Evolutionary conservation across 106 monocot genomes (phyloP), one percentile per base, ranked within the genome.

Genomic region (Allium sativum): DNA sequence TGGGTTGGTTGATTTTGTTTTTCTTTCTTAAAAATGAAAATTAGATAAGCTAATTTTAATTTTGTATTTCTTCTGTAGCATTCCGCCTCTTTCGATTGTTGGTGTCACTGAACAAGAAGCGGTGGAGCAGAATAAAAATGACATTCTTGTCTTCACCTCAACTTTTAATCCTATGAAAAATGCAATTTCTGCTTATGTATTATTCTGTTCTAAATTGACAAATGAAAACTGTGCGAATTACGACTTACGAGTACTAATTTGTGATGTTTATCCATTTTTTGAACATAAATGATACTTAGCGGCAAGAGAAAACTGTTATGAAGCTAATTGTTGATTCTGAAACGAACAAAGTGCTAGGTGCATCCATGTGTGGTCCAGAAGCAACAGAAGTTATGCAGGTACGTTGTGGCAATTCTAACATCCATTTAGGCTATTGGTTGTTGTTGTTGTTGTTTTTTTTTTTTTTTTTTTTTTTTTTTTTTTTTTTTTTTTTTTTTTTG

Each of bases 321-420:
- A 98, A 98, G 72, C 80, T 98, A 55, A 45, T 92, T 18, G 98
- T 98, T 85, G 98, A 98, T 83, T 71, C 92, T 0, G 83, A 76
- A 31, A 85, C 92, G 61, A 85, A 98, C 64, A 82, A 74, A 73
- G 98, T 98, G 22, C 58, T 98, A 61, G 98, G 98, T 55, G 98
- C 98, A 54, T 85, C 98, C 15, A 98, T 98, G 98, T 98, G 98
- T 64, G 98, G 98, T 57, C 85, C 98, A 65, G 98, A 98, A 79
- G 98, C 98, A 52, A 76, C 98, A 46, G 98, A 98, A 72, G 92
- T 98, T 57, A 88, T n/a, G 92, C 98, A 98, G 96, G 96, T 91
- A 78, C 8, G 52, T 55, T 44, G 18, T 40, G n/a, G n/a, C n/a
- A n/a, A n/a, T n/a, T n/a, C n/a, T n/a, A n/a, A n/a, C n/a, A n/a